Base-by-base conservation (phyloP, 2,329 filamentous ascomycete genomes). In the Neurospora sp. region DNA sequence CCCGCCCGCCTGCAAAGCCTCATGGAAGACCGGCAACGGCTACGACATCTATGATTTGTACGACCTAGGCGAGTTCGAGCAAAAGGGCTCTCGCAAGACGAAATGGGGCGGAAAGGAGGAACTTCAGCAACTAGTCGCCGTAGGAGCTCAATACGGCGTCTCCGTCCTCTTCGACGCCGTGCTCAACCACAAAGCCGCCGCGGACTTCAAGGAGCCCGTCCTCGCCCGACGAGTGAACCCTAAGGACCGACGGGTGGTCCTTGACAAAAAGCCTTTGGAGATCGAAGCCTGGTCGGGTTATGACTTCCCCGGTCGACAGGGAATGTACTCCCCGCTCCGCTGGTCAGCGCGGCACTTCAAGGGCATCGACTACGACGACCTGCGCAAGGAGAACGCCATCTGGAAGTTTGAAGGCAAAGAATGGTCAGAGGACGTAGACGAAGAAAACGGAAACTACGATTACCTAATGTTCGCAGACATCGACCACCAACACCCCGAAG, bases 111-210 rank as follows among this genome's bases (percentile, higher is more conserved):
- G 83, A 3, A 88, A 87, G 74, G 84, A 87, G 52, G 89, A 92
- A 71, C 81, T 92, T 6, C 71, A 86, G 4, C 81, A 82, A 28
- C 78, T 92, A 62, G 80, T 82, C 10, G 77, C 81, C 33, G 80
- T 82, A 8, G 88, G 88, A 2, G 84, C 86, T 66, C 80, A 86
- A 33, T 76, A 84, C 46, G 86, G 84, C 0, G 82, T 92, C 6
- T 86, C 87, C 0, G 77, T 92, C 1, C 88, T 91, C 74, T 92
- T 89, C 87, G 91, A 92, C 77, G 88, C 89, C 2, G 90, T 92
- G 1, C 81, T 92, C 39, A 92, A 92, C 75, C 91, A 92, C 78
- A 91, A 91, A 77, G 89, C 90, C n/a, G 89, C 86, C 3, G 90
- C 89, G 17, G 90, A 92, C 76, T 84, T 82, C 68, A 88, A 84